Evolutionary conservation across 805 yeast genomes (phyloP).

Genomic region (Candida chilensis): DNA sequence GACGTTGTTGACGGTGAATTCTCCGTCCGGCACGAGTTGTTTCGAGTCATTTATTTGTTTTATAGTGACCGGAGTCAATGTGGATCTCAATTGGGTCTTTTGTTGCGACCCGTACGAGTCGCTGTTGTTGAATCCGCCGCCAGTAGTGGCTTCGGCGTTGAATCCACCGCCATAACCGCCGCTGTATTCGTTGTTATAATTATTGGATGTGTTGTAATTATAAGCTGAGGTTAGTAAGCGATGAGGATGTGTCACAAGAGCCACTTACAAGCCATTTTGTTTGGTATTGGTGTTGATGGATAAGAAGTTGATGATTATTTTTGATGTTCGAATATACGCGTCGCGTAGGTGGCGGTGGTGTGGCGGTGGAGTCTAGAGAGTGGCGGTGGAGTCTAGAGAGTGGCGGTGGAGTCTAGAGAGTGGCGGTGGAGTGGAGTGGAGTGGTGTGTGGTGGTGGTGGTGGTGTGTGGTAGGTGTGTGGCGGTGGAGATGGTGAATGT

Average conservation of each 20-base stretch:
- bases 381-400: too few species aligned
- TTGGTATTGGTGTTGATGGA: too few species aligned
- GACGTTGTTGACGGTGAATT: conserved; percentile 48
- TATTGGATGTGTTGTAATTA: conserved; percentile 16
- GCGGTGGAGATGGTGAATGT: too few species aligned
- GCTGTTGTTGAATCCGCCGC: conserved; percentile 6
- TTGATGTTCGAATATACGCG: too few species aligned
- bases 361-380: too few species aligned
- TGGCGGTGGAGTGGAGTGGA: too few species aligned
- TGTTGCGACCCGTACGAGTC: conserved; percentile 12
- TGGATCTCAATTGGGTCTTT: conserved; percentile 18
- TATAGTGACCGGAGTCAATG: conserved; percentile 61
- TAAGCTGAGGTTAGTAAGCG: conserved; percentile 3
- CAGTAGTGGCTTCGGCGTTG: conserved; percentile 4
- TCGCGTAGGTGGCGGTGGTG: too few species aligned
- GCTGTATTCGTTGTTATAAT: conserved; percentile 18
- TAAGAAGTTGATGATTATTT: too few species aligned
- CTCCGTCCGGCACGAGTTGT: conserved; percentile 60
- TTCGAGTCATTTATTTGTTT: conserved; percentile 59
- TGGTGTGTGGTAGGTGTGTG: too few species aligned
- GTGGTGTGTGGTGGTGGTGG: too few species aligned
- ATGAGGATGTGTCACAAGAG: background rate
- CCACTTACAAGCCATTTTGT: background rate
- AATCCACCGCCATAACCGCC: conserved; percentile 26
- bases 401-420: too few species aligned